phyloP scores from a whole-genome alignment of 441 rosid genomes.

The Euphorbia schlechtendalii region DNA sequence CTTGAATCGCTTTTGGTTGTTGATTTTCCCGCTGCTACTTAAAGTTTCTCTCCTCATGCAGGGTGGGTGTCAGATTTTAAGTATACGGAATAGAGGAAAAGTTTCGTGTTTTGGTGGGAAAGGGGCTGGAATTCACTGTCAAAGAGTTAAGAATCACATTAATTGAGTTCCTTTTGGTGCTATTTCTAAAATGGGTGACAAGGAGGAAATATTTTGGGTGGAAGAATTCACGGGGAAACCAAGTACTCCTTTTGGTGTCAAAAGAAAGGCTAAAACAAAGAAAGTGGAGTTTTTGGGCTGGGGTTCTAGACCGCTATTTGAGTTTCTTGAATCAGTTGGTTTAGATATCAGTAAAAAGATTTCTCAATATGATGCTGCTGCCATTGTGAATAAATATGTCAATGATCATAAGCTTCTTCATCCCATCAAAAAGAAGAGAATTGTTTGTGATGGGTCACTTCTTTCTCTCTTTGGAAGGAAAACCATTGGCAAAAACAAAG shows the following conservation, averaged over 20 bases:
- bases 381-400: conserved; percentile 34
- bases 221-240: conserved; percentile 32
- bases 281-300: conserved; percentile 41
- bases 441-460: conserved; percentile 42
- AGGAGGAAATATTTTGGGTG: conserved; percentile 34
- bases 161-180: neutral
- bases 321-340: conserved; percentile 41
- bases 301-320: conserved; percentile 43
- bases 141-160: neutral
- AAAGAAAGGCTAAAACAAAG: conserved; percentile 46
- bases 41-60: neutral
- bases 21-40: neutral
- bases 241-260: conserved; percentile 19
- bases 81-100: neutral
- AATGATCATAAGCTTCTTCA: conserved; percentile 35
- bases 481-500: conserved; percentile 26
- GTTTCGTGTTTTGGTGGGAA: neutral
- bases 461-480: conserved; percentile 43
- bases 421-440: conserved; percentile 35
- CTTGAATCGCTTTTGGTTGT: neutral
- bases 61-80: neutral
- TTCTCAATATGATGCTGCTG: conserved; percentile 33
- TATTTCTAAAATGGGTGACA: conserved; percentile 7
- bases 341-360: conserved; percentile 27
- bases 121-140: neutral